Base-by-base conservation (phyloP, 768 basidiomycete genomes). In the Scleroderma bovista region DNA sequence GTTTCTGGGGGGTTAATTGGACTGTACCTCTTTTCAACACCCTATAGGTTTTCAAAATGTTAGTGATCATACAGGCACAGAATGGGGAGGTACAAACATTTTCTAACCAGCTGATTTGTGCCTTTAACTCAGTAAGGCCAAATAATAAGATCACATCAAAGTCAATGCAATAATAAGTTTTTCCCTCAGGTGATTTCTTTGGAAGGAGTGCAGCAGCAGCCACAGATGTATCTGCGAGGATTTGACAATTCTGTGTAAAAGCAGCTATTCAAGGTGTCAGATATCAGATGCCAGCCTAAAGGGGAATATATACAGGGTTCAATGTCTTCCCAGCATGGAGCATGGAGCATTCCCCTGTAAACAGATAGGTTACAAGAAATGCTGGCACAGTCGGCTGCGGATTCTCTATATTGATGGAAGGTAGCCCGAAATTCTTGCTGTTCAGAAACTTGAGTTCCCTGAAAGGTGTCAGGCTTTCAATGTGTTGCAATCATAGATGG, bases 81-180 rank as follows among this genome's bases (percentile, higher is more conserved):
- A 23, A 16, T 26, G 11, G 11, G 1, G 20, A 10, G 17, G 26
- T 72, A 36, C 15, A 38, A 72, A 78, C 77, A 45, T 72, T 68
- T 33, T 78, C 76, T 53, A 66, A 61, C 78, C 78, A 81, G 23
- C 69, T 65, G 41, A 80, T 69, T 41, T 77, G 74, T 0, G 78
- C 78, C 49, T 69, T 73, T 50, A 80, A 57, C 53, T 81, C 80
- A 2, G 78, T 80, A 39, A 75, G 53, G 3, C 80, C 80, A 46
- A 81, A 79, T 8, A 74, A 60, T 20, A 81, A 52, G 10, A 80
- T 63, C 7, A 81, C 51, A 7, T 61, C 60, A 42, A 67, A 51
- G 7, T 67, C 61, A 40, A 65, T 47, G 12, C 50, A 49, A 15
- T 55, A 63, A 39, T 67, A 66, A 51, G 44, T 8, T 17, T 49